A percentile compares a stretch with the other conserved stretches of the same genome.
Evolutionary conservation across 495 filamentous ascomycete genomes (phyloP).

Genomic region (Parathielavia hyrcaniae): DNA sequence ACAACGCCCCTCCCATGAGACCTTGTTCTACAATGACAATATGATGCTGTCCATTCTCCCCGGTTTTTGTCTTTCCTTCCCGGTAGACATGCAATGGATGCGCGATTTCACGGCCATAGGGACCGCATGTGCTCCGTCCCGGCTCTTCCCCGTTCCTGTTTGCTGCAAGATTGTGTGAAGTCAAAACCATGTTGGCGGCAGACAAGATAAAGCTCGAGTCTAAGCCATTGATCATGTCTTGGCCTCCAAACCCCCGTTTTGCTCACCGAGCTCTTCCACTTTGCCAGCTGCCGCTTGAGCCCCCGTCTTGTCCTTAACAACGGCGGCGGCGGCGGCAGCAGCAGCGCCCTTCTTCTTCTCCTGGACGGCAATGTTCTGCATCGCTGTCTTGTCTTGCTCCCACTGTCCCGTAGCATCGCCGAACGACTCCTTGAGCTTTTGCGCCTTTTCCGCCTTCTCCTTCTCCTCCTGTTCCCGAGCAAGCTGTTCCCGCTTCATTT

Average conservation of each 20-base stretch:
- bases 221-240: slow-evolving; percentile 6
- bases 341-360: slow-evolving; percentile 37
- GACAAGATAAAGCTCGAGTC: not conserved
- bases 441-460: slow-evolving; percentile 56
- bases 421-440: slow-evolving; percentile 67
- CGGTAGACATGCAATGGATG: slow-evolving; percentile 9
- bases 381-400: slow-evolving; percentile 74
- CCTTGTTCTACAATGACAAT: slow-evolving; percentile 13
- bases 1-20: slow-evolving; percentile 27
- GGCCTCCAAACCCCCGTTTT: not conserved
- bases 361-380: slow-evolving; percentile 60
- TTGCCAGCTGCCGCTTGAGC: slow-evolving; percentile 1
- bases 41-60: slow-evolving; percentile 15
- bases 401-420: slow-evolving; percentile 63
- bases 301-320: slow-evolving; percentile 15
- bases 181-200: not conserved
- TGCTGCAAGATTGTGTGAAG: not conserved
- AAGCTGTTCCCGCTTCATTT: slow-evolving; percentile 79
- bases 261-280: slow-evolving; percentile 1
- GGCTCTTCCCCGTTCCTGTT: not conserved
- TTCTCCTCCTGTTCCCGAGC: slow-evolving; percentile 67
- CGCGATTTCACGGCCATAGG: not conserved
- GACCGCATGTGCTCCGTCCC: not conserved
- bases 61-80: slow-evolving; percentile 19
- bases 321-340: slow-evolving; percentile 6